Evolutionary conservation across 177 flowering plant species (phyloP).

Genomic region (Vitis hybrid): DNA sequence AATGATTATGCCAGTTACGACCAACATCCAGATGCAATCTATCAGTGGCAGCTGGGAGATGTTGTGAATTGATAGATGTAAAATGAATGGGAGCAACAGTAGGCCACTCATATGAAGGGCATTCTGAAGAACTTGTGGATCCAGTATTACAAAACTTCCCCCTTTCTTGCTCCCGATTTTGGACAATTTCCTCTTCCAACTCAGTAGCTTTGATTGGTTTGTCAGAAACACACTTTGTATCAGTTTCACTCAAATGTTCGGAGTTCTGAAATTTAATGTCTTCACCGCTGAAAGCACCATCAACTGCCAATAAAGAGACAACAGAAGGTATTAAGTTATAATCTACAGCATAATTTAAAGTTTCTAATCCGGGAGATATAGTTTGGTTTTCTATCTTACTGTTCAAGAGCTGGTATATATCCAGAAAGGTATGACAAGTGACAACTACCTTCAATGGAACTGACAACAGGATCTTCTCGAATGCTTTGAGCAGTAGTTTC

Average conservation of each 20-base stretch:
- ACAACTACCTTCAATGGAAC: conserved; percentile 16
- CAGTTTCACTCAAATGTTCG: conserved; percentile 13
- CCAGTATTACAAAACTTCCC: conserved; percentile 27
- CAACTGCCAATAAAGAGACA: conserved; percentile 19
- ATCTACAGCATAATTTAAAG: conserved; percentile 8
- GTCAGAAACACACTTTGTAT: conserved; percentile 20
- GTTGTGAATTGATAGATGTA: conserved; percentile 46
- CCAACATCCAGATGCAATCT: conserved; percentile 95
- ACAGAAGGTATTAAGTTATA: conserved; percentile 14
- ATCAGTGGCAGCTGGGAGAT: conserved; percentile 82
- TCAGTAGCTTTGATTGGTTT: conserved; percentile 22
- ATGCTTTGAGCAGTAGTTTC: conserved; percentile 7
- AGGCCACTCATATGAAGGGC: conserved; percentile 83
- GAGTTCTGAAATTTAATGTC: conserved; percentile 20
- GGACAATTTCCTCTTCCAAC: conserved; percentile 28
- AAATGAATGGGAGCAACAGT: conserved; percentile 54
- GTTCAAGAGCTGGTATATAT: conserved; percentile 8
- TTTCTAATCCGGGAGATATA: conserved; percentile 14
- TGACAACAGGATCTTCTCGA: conserved; percentile 14
- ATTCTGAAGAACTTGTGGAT: conserved; percentile 35
- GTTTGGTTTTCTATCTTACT: conserved; percentile 18
- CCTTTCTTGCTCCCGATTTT: conserved; percentile 30
- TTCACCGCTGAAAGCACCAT: conserved; percentile 13
- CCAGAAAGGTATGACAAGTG: conserved; percentile 13
- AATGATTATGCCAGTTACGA: conserved; percentile 65